These are phyloP conservation scores for Albizia julibrissin DNA, from an alignment of 306 rosid species.

Conservation along the genomic window DNA sequence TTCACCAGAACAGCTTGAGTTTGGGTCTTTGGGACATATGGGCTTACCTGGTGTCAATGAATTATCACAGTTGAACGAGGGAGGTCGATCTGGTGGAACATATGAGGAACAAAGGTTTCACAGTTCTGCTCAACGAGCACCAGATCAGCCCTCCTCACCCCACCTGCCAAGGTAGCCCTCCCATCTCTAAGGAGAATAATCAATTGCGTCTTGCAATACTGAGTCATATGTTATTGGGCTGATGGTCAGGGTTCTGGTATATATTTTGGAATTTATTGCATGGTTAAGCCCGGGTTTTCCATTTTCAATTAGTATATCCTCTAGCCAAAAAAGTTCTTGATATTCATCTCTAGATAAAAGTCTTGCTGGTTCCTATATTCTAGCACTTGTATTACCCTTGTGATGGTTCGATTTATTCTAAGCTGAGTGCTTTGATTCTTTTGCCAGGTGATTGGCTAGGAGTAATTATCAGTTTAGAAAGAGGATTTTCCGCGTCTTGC, in stretches of 20 bases:
- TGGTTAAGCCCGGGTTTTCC: background rate
- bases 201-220: background rate
- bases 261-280: background rate
- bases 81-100: constrained; percentile 47
- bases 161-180: constrained; percentile 57
- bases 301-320: background rate
- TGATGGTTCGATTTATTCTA: constrained; percentile 35
- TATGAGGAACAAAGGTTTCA: constrained; percentile 70
- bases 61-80: constrained; percentile 45
- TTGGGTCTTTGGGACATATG: constrained; percentile 71
- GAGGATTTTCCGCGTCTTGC: constrained; percentile 40
- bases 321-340: background rate
- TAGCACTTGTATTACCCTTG: constrained; percentile 28
- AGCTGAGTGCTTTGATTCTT: constrained; percentile 40
- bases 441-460: constrained; percentile 42
- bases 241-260: constrained; percentile 2
- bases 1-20: constrained; percentile 70
- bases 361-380: background rate
- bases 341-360: background rate
- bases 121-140: constrained; percentile 52
- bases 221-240: background rate
- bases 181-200: constrained; percentile 6
- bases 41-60: constrained; percentile 59
- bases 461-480: constrained; percentile 40
- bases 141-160: constrained; percentile 73